Evolutionary conservation across 441 rosid genomes (phyloP).

Genomic region (Corymbia calophylla): DNA sequence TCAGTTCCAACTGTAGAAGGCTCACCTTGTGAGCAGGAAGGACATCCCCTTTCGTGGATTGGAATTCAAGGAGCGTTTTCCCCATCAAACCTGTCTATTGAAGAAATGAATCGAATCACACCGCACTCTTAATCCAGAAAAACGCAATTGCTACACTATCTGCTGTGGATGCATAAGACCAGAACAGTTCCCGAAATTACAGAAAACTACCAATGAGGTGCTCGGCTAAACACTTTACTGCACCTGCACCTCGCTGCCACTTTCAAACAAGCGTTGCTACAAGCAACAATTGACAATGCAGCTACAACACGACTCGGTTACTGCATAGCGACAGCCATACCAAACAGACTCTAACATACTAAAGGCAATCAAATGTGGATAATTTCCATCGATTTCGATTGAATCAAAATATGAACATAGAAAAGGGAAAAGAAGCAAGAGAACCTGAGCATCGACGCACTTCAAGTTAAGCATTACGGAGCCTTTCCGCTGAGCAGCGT

Average conservation of each 20-base stretch:
- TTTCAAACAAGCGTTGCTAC: neutral
- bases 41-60: constrained; percentile 89
- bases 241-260: neutral
- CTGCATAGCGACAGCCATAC: neutral
- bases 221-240: neutral
- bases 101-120: neutral
- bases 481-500: constrained; percentile 76
- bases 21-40: constrained; percentile 91
- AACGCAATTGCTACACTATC: neutral
- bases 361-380: neutral
- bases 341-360: neutral
- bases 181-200: neutral
- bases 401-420: neutral
- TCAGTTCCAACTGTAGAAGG: neutral
- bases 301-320: neutral
- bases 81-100: constrained; percentile 87
- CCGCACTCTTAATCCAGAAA: neutral
- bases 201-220: neutral
- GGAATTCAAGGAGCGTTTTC: constrained; percentile 77
- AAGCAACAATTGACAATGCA: neutral
- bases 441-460: constrained; percentile 85
- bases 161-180: neutral
- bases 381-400: neutral
- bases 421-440: neutral
- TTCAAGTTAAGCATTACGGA: constrained; percentile 81